A percentile compares a stretch with the other conserved stretches of the same genome.
These are phyloP conservation scores for Pseudogymnoascus sp. DNA, from an alignment of 2,329 filamentous ascomycete species.

Conservation along the genomic window DNA sequence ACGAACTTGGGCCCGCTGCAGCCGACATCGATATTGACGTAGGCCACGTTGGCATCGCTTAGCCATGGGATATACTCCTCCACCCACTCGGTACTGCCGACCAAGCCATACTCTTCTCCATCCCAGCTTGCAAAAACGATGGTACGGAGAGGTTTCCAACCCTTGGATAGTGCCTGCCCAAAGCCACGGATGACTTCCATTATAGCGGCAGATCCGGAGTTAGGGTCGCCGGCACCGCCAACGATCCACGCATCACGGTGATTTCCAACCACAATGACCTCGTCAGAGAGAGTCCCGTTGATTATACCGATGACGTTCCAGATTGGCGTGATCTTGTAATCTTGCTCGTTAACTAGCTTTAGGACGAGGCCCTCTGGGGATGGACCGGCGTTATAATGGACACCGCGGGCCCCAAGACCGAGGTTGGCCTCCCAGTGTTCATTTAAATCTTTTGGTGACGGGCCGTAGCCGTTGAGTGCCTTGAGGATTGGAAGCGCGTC, in stretches of 20 bases:
- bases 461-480: conserved; percentile 82
- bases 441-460: conserved; percentile 65
- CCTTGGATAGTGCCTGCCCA: conserved; percentile 59
- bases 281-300: conserved; percentile 76
- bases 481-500: conserved; percentile 85
- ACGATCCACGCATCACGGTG: conserved; percentile 87
- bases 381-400: conserved; percentile 63
- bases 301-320: conserved; percentile 93
- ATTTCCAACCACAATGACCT: conserved; percentile 86
- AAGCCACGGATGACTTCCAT: conserved; percentile 74
- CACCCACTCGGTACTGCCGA: conserved; percentile 81
- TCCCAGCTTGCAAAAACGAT: conserved; percentile 79
- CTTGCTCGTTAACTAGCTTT: conserved; percentile 70
- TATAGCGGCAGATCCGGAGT: conserved; percentile 70
- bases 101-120: conserved; percentile 68
- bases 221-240: conserved; percentile 76
- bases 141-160: conserved; percentile 81
- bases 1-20: conserved; percentile 49
- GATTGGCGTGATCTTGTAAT: conserved; percentile 67
- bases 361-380: conserved; percentile 60
- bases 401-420: conserved; percentile 56
- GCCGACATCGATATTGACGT: conserved; percentile 74
- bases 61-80: conserved; percentile 77
- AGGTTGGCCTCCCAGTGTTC: conserved; percentile 56
- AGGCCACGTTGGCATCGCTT: conserved; percentile 58